Percentiles rank a stretch among this genome's conserved stretches.
Conservation (phyloP, 225 moss, liverwort and hornwort genomes). For the Climacium dendroides region DNA sequence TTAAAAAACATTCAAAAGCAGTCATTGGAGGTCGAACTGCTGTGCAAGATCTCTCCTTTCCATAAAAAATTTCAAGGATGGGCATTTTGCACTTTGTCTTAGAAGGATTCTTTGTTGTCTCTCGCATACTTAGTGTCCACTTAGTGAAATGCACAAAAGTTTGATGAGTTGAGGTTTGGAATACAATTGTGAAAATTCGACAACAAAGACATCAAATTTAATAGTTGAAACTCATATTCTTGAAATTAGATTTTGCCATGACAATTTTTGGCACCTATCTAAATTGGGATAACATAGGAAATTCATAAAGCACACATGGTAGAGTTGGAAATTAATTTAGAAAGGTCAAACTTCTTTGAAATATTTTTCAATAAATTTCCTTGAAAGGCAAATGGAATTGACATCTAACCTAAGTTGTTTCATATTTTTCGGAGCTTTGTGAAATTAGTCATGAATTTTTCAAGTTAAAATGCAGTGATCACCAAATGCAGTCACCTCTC, state of each 20-base stretch:
- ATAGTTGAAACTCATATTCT: background rate
- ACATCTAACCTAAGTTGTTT: background rate
- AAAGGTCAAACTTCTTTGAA: too few relatives aligned
- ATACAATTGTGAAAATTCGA: background rate
- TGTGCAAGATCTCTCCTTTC: background rate
- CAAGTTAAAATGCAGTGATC: background rate
- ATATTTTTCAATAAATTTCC: background rate
- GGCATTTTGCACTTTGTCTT: background rate
- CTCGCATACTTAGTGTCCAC: fast-evolving
- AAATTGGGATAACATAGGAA: background rate
- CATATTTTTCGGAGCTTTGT: too few relatives aligned
- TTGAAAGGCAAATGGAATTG: background rate
- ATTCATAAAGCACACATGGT: background rate
- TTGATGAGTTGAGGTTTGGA: background rate
- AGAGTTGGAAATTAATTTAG: background rate
- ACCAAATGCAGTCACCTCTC: background rate
- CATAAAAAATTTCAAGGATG: background rate
- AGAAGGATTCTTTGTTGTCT: background rate
- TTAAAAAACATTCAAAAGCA: background rate
- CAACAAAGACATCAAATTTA: background rate
- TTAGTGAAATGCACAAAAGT: background rate
- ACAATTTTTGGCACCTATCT: background rate
- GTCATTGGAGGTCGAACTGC: background rate
- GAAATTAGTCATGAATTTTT: background rate
- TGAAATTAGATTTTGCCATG: background rate